Percentiles rank a stretch among this genome's conserved stretches.
Conservation (phyloP, 495 filamentous ascomycete genomes). For the Penicillium malachiteum region DNA sequence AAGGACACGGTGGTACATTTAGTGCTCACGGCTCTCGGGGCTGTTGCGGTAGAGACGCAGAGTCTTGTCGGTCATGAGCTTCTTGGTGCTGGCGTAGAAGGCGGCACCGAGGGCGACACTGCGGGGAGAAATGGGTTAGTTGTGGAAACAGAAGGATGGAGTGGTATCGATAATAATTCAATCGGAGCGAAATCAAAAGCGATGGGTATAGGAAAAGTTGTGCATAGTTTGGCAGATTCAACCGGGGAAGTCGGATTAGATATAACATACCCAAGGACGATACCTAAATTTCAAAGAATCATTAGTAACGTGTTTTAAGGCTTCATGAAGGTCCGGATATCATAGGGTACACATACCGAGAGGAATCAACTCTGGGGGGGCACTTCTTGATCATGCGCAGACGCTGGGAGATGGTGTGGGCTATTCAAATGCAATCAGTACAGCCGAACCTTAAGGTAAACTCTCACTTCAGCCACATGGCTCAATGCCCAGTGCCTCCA, state of each 20-base stretch:
- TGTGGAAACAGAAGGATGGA: neutral
- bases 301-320: slow-evolving; percentile 18
- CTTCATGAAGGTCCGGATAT: neutral
- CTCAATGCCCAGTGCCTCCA: slow-evolving; percentile 15
- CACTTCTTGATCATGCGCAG: slow-evolving; percentile 82
- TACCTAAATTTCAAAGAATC: slow-evolving; percentile 50
- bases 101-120: slow-evolving; percentile 72
- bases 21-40: slow-evolving; percentile 48
- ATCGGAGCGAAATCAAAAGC: slow-evolving; percentile 5
- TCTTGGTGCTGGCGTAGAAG: slow-evolving; percentile 73
- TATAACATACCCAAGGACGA: slow-evolving; percentile 71
- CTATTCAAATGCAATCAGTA: slow-evolving; percentile 51
- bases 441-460: slow-evolving; percentile 5
- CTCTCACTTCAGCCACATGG: neutral
- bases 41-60: slow-evolving; percentile 68
- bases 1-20: slow-evolving; percentile 42
- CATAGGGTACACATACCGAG: slow-evolving; percentile 64
- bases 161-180: neutral
- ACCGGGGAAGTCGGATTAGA: slow-evolving; percentile 17
- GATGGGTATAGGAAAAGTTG: slow-evolving; percentile 13
- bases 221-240: slow-evolving; percentile 17
- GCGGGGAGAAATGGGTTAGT: slow-evolving; percentile 27
- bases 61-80: slow-evolving; percentile 86
- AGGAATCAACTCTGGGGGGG: slow-evolving; percentile 91
- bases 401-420: slow-evolving; percentile 96